These are phyloP conservation scores for Myrica gale DNA, from an alignment of 306 rosid species.

Conservation along the genomic window DNA sequence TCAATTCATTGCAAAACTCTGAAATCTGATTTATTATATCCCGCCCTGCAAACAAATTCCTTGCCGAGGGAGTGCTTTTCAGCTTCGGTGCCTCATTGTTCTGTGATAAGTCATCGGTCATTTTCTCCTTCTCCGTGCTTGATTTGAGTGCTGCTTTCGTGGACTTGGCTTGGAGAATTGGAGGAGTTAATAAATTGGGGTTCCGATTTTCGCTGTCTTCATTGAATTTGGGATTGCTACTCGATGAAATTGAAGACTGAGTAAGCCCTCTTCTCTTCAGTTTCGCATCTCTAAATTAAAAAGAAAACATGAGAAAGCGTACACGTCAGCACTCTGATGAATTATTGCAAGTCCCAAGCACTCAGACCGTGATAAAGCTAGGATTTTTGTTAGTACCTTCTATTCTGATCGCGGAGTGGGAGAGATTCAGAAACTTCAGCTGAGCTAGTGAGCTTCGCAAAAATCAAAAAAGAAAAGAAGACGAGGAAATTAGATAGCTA, in stretches of 20 bases:
- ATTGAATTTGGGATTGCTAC: constrained; percentile 45
- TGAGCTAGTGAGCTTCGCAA: constrained; percentile 51
- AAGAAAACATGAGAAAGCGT: neutral
- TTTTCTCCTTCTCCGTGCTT: constrained; percentile 63
- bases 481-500: neutral
- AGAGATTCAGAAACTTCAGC: constrained; percentile 44
- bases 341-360: constrained; percentile 2
- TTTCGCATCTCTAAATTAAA: constrained; percentile 53
- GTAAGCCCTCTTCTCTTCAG: constrained; percentile 71
- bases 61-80: constrained; percentile 72
- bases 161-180: constrained; percentile 38
- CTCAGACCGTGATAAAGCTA: constrained; percentile 3
- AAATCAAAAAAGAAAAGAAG: neutral
- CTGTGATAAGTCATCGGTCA: constrained; percentile 32
- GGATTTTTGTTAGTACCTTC: constrained; percentile 52
- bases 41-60: constrained; percentile 69
- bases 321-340: too few relatives aligned
- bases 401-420: constrained; percentile 52
- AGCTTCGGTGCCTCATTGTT: constrained; percentile 46
- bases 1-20: constrained; percentile 83
- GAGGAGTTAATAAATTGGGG: constrained; percentile 64
- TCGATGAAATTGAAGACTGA: constrained; percentile 45
- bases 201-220: constrained; percentile 66
- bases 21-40: constrained; percentile 83
- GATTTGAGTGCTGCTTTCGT: constrained; percentile 64